Percentiles rank a stretch among this genome's conserved stretches.
Evolutionary conservation across 164 flowering plant species (phyloP).

Genomic region (Vitis rotundifolia): DNA sequence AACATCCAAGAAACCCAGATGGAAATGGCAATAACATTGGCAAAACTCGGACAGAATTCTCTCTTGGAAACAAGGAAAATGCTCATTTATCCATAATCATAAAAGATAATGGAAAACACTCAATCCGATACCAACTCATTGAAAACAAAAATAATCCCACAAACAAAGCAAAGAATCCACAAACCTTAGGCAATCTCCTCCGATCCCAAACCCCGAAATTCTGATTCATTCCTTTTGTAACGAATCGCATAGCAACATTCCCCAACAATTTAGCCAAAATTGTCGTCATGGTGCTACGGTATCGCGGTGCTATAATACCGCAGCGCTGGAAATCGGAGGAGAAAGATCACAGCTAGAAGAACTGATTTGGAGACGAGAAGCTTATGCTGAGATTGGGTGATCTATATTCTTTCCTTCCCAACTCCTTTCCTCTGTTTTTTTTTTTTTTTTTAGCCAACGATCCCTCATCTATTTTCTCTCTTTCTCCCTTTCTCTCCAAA

Average conservation of each 20-base stretch:
- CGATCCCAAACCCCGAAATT: conserved; percentile 5
- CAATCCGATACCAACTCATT: conserved; percentile 75
- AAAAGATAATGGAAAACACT: conserved; percentile 67
- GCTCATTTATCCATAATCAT: conserved; percentile 25
- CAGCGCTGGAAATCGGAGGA: conserved; percentile 84
- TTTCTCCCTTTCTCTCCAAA: too few species aligned
- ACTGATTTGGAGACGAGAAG: conserved; percentile 51
- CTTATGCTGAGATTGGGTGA: conserved; percentile 46
- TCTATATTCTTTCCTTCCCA: too few species aligned
- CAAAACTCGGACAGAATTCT: conserved; percentile 62
- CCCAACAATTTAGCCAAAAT: conserved; percentile 87
- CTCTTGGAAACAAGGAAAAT: conserved; percentile 21
- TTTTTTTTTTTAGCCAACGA: too few species aligned
- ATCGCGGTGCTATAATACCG: conserved; percentile 77
- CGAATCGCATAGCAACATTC: conserved; percentile 55
- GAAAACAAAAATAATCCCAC: conserved; percentile 65
- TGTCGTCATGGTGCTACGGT: too few species aligned
- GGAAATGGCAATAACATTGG: conserved; percentile 85
- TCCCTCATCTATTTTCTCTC: too few species aligned
- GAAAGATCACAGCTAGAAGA: conserved; percentile 64
- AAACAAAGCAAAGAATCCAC: conserved; percentile 56
- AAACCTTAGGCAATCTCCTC: conserved; percentile 30
- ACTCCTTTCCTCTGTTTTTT: too few species aligned
- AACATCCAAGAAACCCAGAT: conserved; percentile 80
- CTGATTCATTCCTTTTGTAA: conserved; percentile 24